Evolutionary conservation across 1,284 basidiomycete genomes (phyloP), one percentile per base, ranked within the genome.

Genomic region (Cryptococcus sp.): DNA sequence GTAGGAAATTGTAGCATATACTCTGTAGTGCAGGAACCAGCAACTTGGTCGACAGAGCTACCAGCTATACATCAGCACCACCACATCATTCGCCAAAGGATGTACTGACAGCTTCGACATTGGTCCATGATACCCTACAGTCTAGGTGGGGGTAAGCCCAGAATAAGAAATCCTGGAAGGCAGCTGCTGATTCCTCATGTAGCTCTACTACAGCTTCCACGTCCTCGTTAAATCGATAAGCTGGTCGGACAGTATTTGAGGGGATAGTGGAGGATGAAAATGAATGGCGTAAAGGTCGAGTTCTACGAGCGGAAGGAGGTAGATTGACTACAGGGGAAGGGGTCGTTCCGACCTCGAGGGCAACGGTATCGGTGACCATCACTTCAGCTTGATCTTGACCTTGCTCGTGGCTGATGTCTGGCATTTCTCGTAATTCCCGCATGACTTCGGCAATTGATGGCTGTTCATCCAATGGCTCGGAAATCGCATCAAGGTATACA

Each of bases 111-210:
- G 85, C 84, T 63, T 88, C 89, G 25, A 90, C 91, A 68, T 93
- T 93, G 60, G 89, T 88, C 91, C 91, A 94, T 1, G 87, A 86
- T 50, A 92, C 90, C 9, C 87, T 88, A 74, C 90, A 92, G 62
- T 90, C 85, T 49, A 91, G 80, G 61, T 73, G 66, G 1, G 72
- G 72, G 57, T 74, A 74, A 16, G 66, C 65, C 72, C 72, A 74
- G 52, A 67, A 70, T n/a, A 74, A 48, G 43, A 74, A 72, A 54
- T 74, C 72, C 39, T 73, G 70, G 48, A 73, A 73, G 1, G 69
- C 70, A 5, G 49, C 50, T 3, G 69, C 63, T 22, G 58, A 59
- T 51, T 69, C 67, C 45, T 73, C 70, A 25, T 68, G 66, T 31
- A 73, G 53, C 48, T 73, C 64, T 4, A 73, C 66, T 1, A 67